These are phyloP conservation scores for Scytalidium sp. DNA, from an alignment of 2,329 filamentous ascomycete genomes.

Conservation along the genomic window DNA sequence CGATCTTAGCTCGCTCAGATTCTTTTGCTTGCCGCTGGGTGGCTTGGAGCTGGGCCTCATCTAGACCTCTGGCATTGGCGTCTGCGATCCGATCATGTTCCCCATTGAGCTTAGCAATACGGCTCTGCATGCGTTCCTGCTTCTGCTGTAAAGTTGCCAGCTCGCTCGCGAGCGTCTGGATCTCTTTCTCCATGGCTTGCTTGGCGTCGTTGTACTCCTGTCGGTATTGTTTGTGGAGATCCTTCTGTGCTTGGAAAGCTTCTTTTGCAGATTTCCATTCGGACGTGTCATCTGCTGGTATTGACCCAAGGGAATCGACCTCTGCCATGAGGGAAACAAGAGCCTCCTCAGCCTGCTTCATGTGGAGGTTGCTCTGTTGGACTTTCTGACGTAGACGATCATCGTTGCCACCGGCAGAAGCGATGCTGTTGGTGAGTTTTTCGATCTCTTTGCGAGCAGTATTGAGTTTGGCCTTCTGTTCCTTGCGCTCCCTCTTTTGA, in stretches of 20 bases:
- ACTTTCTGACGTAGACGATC: slow-evolving; percentile 74
- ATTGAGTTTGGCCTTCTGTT: slow-evolving; percentile 69
- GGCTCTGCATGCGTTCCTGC: slow-evolving; percentile 68
- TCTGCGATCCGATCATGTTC: slow-evolving; percentile 69
- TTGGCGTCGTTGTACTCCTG: slow-evolving; percentile 60
- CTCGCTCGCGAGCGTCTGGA: slow-evolving; percentile 63
- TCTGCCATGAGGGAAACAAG: slow-evolving; percentile 52
- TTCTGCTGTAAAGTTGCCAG: slow-evolving; percentile 62
- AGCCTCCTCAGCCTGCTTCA: slow-evolving; percentile 62
- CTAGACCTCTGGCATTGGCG: slow-evolving; percentile 56
- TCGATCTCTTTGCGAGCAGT: slow-evolving; percentile 72
- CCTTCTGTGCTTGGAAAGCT: slow-evolving; percentile 46
- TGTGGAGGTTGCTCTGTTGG: slow-evolving; percentile 71
- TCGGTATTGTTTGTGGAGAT: slow-evolving; percentile 39
- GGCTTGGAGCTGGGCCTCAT: slow-evolving; percentile 30
- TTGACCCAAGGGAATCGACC: slow-evolving; percentile 60
- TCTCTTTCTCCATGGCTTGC: slow-evolving; percentile 57
- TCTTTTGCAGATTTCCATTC: slow-evolving; percentile 52
- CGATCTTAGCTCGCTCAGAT: slow-evolving; percentile 21
- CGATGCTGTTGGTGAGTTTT: slow-evolving; percentile 60
- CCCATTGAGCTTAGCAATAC: slow-evolving; percentile 69
- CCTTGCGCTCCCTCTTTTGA: slow-evolving; percentile 69
- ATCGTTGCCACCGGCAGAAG: slow-evolving; percentile 69
- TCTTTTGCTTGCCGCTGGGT: slow-evolving; percentile 23
- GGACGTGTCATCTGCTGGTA: slow-evolving; percentile 60